These are phyloP conservation scores for Penstemon davidsonii DNA, from an alignment of 257 asterid species.

Conservation along the genomic window DNA sequence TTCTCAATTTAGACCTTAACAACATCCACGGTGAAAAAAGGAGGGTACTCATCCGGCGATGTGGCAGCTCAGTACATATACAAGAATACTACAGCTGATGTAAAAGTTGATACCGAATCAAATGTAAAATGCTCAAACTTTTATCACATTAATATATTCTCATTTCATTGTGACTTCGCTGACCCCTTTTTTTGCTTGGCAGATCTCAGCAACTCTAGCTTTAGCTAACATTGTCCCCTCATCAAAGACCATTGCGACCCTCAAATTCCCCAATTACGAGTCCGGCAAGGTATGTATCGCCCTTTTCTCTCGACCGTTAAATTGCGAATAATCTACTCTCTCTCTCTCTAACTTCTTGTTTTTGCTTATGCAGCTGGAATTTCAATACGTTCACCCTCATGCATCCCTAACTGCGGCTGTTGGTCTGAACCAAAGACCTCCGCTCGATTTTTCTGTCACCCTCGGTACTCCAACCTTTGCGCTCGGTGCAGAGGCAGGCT, in stretches of 20 bases:
- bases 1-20: conserved; percentile 52
- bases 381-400: conserved; percentile 74
- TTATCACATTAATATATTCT: neutral
- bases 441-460: conserved; percentile 56
- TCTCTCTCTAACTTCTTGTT: conserved; percentile 3
- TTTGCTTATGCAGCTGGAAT: conserved; percentile 46
- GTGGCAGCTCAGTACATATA: conserved; percentile 54
- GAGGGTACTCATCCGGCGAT: conserved; percentile 66
- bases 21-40: conserved; percentile 60
- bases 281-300: conserved; percentile 52
- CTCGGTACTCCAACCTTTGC: conserved; percentile 81
- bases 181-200: conserved; percentile 18
- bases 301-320: neutral
- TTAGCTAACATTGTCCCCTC: conserved; percentile 50
- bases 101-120: conserved; percentile 69
- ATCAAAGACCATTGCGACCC: conserved; percentile 55
- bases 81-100: conserved; percentile 47
- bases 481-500: conserved; percentile 82
- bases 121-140: conserved; percentile 39
- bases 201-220: conserved; percentile 56
- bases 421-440: conserved; percentile 59
- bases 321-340: neutral
- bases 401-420: conserved; percentile 67
- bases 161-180: conserved; percentile 13
- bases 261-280: conserved; percentile 54